A percentile compares a stretch with the other conserved stretches of the same genome.
Conservation (phyloP, 495 filamentous ascomycete genomes). For the Penicillium samsonianum region DNA sequence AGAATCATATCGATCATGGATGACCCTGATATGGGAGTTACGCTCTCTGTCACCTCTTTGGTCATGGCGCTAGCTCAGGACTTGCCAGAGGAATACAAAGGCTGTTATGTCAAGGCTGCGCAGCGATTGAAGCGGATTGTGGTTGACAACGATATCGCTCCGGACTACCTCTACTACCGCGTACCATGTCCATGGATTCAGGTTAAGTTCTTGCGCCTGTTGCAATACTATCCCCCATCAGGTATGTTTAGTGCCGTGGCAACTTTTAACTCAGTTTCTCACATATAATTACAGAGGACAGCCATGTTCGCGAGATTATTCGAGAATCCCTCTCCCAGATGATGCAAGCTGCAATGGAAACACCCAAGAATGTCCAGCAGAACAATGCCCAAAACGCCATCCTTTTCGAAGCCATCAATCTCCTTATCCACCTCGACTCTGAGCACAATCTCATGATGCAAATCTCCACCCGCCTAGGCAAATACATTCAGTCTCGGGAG, state of each 20-base stretch:
- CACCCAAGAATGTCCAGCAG: conserved; percentile 98
- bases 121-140: conserved; percentile 83
- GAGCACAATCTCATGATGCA: conserved; percentile 96
- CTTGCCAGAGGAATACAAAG: conserved; percentile 88
- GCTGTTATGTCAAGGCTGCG: conserved; percentile 90
- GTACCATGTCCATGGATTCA: conserved; percentile 99
- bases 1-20: conserved; percentile 98
- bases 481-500: conserved; percentile 95
- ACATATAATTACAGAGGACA: conserved; percentile 65
- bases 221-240: conserved; percentile 97
- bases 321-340: conserved; percentile 89
- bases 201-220: conserved; percentile 83
- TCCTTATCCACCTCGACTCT: conserved; percentile 98
- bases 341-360: conserved; percentile 84
- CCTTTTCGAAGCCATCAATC: conserved; percentile 97
- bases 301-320: conserved; percentile 86
- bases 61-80: conserved; percentile 96
- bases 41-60: conserved; percentile 91
- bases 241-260: conserved; percentile 52
- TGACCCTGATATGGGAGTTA: conserved; percentile 91
- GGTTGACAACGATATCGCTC: conserved; percentile 81
- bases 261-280: conserved; percentile 22
- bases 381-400: conserved; percentile 99
- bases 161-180: conserved; percentile 97
- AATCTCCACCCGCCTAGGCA: conserved; percentile 89